A percentile compares a stretch with the other conserved stretches of the same genome.
These are phyloP conservation scores for Kazachstania africana DNA, from an alignment of 805 yeast genomes.

Conservation along the genomic window DNA sequence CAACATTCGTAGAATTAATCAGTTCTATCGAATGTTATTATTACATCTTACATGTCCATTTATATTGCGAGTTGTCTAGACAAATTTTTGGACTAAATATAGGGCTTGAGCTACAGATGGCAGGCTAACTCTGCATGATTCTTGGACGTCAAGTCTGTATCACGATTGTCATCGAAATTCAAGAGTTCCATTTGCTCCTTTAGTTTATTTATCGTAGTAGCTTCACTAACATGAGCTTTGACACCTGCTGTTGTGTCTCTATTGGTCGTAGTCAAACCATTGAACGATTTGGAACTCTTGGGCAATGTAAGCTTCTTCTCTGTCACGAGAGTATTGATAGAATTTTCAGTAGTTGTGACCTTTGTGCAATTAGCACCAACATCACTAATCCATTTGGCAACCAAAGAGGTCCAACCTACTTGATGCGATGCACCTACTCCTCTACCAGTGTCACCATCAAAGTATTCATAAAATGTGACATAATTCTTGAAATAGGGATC, in stretches of 20 bases:
- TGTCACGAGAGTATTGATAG: slow-evolving; percentile 1
- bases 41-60: too few species aligned
- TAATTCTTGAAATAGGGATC: slow-evolving; percentile 67
- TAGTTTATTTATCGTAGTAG: slow-evolving; percentile 8
- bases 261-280: slow-evolving; percentile 52
- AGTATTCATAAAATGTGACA: slow-evolving; percentile 75
- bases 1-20: too few species aligned
- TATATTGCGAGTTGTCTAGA: too few species aligned
- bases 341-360: neutral
- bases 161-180: slow-evolving; percentile 3
- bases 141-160: slow-evolving; percentile 3
- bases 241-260: slow-evolving; percentile 28
- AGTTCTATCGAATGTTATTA: too few species aligned
- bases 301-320: slow-evolving; percentile 41
- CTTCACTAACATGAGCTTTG: slow-evolving; percentile 4
- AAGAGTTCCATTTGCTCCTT: slow-evolving; percentile 7
- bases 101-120: too few species aligned
- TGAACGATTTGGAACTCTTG: slow-evolving; percentile 55
- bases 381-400: slow-evolving; percentile 85
- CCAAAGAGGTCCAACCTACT: slow-evolving; percentile 93
- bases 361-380: slow-evolving; percentile 37
- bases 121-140: too few species aligned
- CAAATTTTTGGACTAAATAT: too few species aligned
- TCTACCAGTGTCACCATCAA: slow-evolving; percentile 89
- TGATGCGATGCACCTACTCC: slow-evolving; percentile 92